Evolutionary conservation across 768 basidiomycete species (phyloP).

Genomic region (Dendrothele bispora): DNA sequence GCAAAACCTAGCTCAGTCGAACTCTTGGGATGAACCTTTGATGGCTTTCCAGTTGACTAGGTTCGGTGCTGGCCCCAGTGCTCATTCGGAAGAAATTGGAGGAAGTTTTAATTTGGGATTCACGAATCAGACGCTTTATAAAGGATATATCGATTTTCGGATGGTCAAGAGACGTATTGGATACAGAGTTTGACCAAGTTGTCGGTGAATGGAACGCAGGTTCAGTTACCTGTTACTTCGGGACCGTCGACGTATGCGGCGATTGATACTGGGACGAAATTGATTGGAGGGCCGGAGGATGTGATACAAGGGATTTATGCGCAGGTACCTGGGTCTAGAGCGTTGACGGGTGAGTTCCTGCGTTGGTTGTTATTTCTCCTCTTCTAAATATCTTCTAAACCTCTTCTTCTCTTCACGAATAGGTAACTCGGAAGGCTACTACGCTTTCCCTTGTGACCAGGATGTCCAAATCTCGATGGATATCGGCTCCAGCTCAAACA

Average conservation of each 20-base stretch:
- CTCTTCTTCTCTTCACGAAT: not conserved
- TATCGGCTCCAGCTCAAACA: constrained; percentile 73
- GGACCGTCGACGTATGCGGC: constrained; percentile 60
- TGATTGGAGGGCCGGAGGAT: constrained; percentile 78
- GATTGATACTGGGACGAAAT: constrained; percentile 96
- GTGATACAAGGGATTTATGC: constrained; percentile 65
- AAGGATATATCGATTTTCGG: constrained; percentile 74
- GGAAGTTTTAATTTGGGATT: constrained; percentile 78
- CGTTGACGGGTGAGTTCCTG: constrained; percentile 72
- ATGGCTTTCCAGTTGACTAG: constrained; percentile 88
- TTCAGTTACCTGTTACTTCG: constrained; percentile 40
- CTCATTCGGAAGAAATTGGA: constrained; percentile 52
- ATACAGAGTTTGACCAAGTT: constrained; percentile 49
- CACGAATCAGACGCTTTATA: constrained; percentile 55
- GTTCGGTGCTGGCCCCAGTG: no score
- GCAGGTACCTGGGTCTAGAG: constrained; percentile 67
- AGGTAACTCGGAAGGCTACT: constrained; percentile 74
- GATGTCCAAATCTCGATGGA: constrained; percentile 62
- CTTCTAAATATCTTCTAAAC: not conserved
- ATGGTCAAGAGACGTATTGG: constrained; percentile 44
- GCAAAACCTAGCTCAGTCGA: constrained; percentile 67
- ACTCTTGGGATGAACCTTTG: constrained; percentile 64
- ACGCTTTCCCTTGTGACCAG: constrained; percentile 71
- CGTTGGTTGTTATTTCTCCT: constrained; percentile 41
- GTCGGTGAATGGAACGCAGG: constrained; percentile 53